These are phyloP conservation scores for Brasilioporus rufonigricans DNA, from an alignment of 768 basidiomycete species.

Conservation along the genomic window DNA sequence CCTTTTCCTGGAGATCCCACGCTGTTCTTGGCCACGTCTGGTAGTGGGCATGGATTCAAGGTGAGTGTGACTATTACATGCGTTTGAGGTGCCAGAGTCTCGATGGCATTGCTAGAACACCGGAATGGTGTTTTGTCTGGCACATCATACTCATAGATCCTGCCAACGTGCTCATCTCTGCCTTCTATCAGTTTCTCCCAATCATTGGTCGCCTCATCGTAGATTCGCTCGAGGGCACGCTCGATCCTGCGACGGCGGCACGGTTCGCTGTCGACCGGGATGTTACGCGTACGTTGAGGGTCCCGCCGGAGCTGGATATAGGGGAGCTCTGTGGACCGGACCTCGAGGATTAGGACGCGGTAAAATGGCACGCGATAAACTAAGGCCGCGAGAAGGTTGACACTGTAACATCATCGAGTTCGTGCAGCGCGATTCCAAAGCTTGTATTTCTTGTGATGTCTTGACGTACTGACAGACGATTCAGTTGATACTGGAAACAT, in stretches of 20 bases:
- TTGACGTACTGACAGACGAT: too few relatives aligned
- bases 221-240: constrained; percentile 63
- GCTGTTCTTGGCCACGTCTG: constrained; percentile 81
- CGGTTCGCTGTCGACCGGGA: constrained; percentile 67
- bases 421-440: too few relatives aligned
- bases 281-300: constrained; percentile 8
- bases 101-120: background rate
- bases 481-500: too few relatives aligned
- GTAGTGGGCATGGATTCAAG: constrained; percentile 88
- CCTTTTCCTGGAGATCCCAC: constrained; percentile 55
- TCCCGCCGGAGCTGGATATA: constrained; percentile 42
- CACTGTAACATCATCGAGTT: too few relatives aligned
- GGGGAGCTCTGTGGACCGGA: constrained; percentile 47
- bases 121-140: background rate
- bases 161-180: background rate
- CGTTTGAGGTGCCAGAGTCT: background rate
- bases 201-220: constrained; percentile 76
- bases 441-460: too few relatives aligned
- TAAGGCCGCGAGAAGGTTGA: too few relatives aligned
- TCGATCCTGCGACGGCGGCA: constrained; percentile 47
- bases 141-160: background rate
- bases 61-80: constrained; percentile 31
- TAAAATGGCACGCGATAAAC: too few relatives aligned
- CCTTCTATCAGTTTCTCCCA: constrained; percentile 72
- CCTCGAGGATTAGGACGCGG: background rate